Evolutionary conservation across 129 eudicot genomes (phyloP), one percentile per base, ranked within the genome.

Genomic region (Centrapalus pauciflorus): DNA sequence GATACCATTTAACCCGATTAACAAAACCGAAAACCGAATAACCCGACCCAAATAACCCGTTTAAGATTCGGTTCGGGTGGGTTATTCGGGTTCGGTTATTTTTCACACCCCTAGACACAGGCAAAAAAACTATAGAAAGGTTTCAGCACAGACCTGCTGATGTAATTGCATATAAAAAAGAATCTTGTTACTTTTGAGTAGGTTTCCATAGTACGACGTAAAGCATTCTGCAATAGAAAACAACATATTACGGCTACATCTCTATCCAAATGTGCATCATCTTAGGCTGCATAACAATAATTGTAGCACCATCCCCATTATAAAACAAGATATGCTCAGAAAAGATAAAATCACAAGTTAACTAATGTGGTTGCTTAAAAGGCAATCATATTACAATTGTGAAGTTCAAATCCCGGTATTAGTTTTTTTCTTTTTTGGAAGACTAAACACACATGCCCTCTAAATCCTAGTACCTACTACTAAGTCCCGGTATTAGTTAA

Each of bases 131-230:
- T 40, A 27, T 16, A 72, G 5, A 66, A 41, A 27, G 13, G 10
- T 40, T 2, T 17, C 54, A 66, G 45, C 45, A 64, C 55, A 7
- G 7, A 93, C 98, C 96, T 88, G 95, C 98, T 93, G 78, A 93
- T 88, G 81, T 89, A 93, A 81, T 93, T 93, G 81, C 98, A 93
- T 54, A 93, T 84, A 78, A 88, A 93, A 74, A 93, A 93, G 82
- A 93, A 93, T 77, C 98, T 84, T 41, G 98, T 93, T 55, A 93
- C 96, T 82, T 89, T 93, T 25, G 96, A 88, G 80, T 93, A 80
- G 34, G 98, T 93, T 69, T 93, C 98, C 98, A 93, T 93, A 0
- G 98, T 93, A 24, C 98, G 95, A 8, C 98, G 89, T 78, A 93
- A 64, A 68, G 96, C 98, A 89, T 93, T 93, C 96, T 93, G 92